Evolutionary conservation across 2,329 filamentous ascomycete genomes (phyloP).

Genomic region (Penicillium sp.): DNA sequence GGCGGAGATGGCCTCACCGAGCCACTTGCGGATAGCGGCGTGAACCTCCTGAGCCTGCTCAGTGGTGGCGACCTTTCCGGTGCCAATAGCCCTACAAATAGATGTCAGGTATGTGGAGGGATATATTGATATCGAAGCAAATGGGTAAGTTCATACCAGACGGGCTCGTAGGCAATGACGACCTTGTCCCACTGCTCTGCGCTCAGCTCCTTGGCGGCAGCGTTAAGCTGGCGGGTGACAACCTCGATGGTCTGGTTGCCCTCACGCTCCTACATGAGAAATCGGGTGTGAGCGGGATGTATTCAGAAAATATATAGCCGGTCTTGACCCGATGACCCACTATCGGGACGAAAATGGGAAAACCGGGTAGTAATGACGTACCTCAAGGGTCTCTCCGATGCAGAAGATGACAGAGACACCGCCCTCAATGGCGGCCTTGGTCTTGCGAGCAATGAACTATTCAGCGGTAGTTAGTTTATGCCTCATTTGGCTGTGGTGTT

Average conservation of each 20-base stretch:
- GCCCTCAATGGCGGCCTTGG: conserved; percentile 84
- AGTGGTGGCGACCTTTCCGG: conserved; percentile 85
- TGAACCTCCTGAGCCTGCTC: conserved; percentile 93
- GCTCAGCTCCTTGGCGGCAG: conserved; percentile 64
- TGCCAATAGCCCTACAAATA: conserved; percentile 64
- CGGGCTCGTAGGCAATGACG: conserved; percentile 97
- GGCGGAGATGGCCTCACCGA: conserved; percentile 69
- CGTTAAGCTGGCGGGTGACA: conserved; percentile 73
- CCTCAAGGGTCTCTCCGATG: conserved; percentile 89
- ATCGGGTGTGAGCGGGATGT: conserved; percentile 26
- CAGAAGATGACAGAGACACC: conserved; percentile 92
- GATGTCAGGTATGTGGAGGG: conserved; percentile 4
- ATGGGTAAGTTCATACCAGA: conserved; percentile 66
- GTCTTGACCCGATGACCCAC: conserved; percentile 18
- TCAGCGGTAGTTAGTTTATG: neutral
- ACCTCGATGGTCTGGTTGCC: conserved; percentile 73
- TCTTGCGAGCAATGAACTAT: conserved; percentile 82
- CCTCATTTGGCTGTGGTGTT: neutral
- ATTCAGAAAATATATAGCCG: conserved; percentile 11
- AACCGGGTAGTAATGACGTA: conserved; percentile 30
- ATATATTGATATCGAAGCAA: neutral
- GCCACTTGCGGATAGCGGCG: conserved; percentile 85
- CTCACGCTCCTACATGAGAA: conserved; percentile 66
- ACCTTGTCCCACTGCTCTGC: conserved; percentile 88
- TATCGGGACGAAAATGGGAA: conserved; percentile 17